Percentiles rank a stretch among this genome's conserved stretches.
These are phyloP conservation scores for Persicaria maculosa DNA, from an alignment of 148 eudicot genomes.

Conservation along the genomic window DNA sequence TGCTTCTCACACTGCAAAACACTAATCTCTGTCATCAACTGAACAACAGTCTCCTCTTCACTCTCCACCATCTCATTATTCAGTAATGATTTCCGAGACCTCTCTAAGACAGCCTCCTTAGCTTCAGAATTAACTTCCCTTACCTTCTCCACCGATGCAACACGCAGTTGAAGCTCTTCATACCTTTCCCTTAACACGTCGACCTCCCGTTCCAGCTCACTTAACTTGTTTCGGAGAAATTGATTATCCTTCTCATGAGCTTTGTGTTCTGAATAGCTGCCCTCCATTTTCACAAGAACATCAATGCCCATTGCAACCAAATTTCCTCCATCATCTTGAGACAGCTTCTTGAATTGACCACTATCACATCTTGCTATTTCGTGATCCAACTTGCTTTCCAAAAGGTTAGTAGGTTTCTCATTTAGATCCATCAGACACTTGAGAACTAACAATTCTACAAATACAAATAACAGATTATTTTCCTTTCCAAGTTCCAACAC, in stretches of 20 bases:
- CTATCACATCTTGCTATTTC: no score
- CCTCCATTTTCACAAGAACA: not conserved
- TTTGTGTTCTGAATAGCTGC: not conserved
- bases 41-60: slow-evolving; percentile 6
- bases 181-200: slow-evolving; percentile 27
- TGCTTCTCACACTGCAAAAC: slow-evolving; percentile 54
- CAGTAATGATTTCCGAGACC: no score
- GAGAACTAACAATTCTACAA: slow-evolving; percentile 2
- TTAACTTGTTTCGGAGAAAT: slow-evolving; percentile 16
- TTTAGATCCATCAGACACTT: no score
- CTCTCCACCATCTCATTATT: not conserved
- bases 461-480: slow-evolving; percentile 18
- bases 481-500: slow-evolving; percentile 20
- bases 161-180: slow-evolving; percentile 14
- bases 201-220: slow-evolving; percentile 32
- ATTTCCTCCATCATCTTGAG: not conserved
- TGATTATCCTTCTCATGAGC: not conserved
- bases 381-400: no score
- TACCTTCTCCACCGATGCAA: slow-evolving; percentile 6
- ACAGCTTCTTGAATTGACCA: not conserved
- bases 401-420: no score
- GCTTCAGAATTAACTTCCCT: not conserved
- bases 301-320: not conserved
- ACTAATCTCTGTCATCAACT: slow-evolving; percentile 48
- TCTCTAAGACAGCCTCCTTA: no score